Evolutionary conservation across 163 green algal genomes (phyloP).

Genomic region (Botryococcus braunii): DNA sequence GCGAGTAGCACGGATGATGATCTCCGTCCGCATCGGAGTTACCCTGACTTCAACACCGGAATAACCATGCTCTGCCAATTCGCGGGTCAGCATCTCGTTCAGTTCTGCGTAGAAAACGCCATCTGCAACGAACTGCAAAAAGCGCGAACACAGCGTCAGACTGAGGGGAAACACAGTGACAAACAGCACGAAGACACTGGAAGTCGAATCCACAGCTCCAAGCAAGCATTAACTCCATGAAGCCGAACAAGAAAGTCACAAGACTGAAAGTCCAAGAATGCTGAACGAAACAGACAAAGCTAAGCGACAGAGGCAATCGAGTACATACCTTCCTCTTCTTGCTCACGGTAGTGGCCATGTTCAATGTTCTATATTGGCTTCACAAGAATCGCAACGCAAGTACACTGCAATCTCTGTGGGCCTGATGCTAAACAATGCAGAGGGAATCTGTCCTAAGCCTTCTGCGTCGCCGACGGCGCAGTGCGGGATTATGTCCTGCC

Average conservation of each 20-base stretch:
- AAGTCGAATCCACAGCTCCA: background rate
- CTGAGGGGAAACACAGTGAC: background rate
- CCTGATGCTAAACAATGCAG: too few relatives aligned
- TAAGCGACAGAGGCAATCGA: background rate
- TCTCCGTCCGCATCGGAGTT: constrained; percentile 95
- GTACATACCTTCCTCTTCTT: constrained; percentile 72
- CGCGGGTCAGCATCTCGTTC: constrained; percentile 95
- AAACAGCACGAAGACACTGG: background rate
- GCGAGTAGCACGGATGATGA: constrained; percentile 98
- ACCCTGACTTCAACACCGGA: constrained; percentile 96
- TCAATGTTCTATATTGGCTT: too few relatives aligned
- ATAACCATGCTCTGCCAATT: constrained; percentile 95
- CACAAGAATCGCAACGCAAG: too few relatives aligned
- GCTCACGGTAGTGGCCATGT: constrained; percentile 60
- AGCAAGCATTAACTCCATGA: background rate
- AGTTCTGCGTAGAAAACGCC: constrained; percentile 99
- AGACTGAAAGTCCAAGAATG: too few relatives aligned
- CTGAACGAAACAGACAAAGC: background rate
- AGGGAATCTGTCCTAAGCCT: too few relatives aligned
- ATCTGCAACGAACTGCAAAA: constrained; percentile 90
- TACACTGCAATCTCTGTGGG: too few relatives aligned
- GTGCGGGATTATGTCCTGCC: too few relatives aligned
- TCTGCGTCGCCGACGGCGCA: too few relatives aligned
- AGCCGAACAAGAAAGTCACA: constrained; percentile 1
- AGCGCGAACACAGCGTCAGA: background rate